Base-by-base conservation (phyloP, 1,139 yeast species). In the Taphrina deformans region DNA sequence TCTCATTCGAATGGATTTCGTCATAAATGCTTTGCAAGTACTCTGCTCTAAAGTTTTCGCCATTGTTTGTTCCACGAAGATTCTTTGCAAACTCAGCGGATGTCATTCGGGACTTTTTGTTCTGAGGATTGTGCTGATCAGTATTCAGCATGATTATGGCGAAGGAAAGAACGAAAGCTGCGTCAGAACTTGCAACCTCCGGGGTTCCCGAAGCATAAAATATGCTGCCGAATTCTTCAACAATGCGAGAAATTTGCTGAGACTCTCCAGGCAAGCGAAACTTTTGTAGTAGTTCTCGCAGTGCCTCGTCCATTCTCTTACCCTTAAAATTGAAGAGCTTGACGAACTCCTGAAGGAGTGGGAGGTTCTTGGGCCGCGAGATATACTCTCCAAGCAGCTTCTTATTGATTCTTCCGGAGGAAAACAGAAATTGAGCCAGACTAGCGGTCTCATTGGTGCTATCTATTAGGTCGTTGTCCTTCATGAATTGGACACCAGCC, bases 211-310 rank as follows among this genome's bases (percentile, higher is more conserved):
- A 72, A 21, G 71, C 77, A 60, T 77, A 88, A 75, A 90, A 95
- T 69, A 88, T 84, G 55, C 85, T 86, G 3, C 96, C 92, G 76
- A 95, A 93, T 23, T 84, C 80, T 72, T 92, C 97, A 50, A 95
- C 89, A 21, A 93, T 84, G 72, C 97, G 83, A 75, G 92, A 98
- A 74, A 95, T 93, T 74, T 90, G 97, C 73, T 91, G 98, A 0
- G 97, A 87, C 76, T 95, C 99, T 61, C 99, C 99, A 0, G 99
- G 99, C 65, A 95, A 80, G 75, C 99, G 83, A 73, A 95, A 93
- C 16, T 89, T 83, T 64, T 89, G 88, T 70, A 95, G 79, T 68
- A 95, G 76, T 63, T 89, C 82, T 71, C 99, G 82, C 66, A 95
- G 79, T 0, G 97, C 97, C 75, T 93, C 98, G 75, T 95, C 99